A percentile compares a stretch with the other conserved stretches of the same genome.
Evolutionary conservation across 2,329 filamentous ascomycete genomes (phyloP).

Genomic region (Cadophora sp.): DNA sequence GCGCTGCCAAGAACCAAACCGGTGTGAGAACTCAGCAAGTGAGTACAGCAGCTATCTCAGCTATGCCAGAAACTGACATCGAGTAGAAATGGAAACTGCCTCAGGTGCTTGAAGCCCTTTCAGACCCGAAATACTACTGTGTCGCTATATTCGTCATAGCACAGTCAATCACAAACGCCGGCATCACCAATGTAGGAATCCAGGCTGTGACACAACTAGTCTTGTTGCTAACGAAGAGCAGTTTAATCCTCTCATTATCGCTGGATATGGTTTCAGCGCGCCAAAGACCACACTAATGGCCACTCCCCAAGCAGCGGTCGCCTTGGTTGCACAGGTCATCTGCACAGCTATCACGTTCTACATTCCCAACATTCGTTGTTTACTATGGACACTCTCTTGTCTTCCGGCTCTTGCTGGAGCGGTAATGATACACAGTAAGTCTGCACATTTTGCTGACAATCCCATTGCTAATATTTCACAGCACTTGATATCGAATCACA

Average conservation of each 20-base stretch:
- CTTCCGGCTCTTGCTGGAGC: conserved; percentile 7
- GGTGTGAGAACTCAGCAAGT: conserved; percentile 4
- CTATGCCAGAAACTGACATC: background rate
- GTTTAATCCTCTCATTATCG: conserved; percentile 14
- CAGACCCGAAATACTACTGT: conserved; percentile 4
- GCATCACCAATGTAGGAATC: conserved; percentile 1
- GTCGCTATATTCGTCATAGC: conserved; percentile 1
- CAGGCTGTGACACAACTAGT: background rate
- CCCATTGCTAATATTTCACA: background rate
- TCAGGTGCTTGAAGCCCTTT: conserved; percentile 6
- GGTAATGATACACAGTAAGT: conserved; percentile 10
- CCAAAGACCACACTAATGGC: background rate
- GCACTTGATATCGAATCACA: conserved; percentile 2
- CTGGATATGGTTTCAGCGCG: conserved; percentile 1
- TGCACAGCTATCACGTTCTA: background rate
- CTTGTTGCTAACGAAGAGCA: background rate
- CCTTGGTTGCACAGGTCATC: conserved; percentile 4
- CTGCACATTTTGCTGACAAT: background rate
- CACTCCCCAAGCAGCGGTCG: conserved; percentile 5
- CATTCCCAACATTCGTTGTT: conserved; percentile 9
- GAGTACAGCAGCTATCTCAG: background rate
- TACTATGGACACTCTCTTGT: background rate
- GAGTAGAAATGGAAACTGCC: background rate
- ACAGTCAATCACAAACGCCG: conserved; percentile 12
- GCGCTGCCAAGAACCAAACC: background rate